These are phyloP conservation scores for Colletotrichum sp. DNA, from an alignment of 2,329 filamentous ascomycete species.

Conservation along the genomic window DNA sequence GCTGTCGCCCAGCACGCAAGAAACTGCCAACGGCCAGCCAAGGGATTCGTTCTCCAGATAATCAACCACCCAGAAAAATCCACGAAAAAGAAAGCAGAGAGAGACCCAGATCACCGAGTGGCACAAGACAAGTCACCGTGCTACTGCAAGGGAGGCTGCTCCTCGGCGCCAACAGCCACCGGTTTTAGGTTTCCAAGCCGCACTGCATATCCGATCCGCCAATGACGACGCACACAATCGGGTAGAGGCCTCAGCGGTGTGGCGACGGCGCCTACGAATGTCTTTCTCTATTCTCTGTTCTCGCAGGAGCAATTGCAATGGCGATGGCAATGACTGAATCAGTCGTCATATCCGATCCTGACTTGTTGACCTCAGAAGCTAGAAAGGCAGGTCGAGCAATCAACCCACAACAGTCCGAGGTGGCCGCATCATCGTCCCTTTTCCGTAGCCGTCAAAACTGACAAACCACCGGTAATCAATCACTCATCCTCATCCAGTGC, in stretches of 20 bases:
- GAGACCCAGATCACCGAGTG: not conserved
- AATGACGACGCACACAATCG: not conserved
- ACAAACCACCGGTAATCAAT: not conserved
- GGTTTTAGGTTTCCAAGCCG: conserved; percentile 6
- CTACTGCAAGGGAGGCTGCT: not conserved
- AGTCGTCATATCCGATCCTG: not conserved
- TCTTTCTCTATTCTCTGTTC: no score
- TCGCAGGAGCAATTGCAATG: not conserved
- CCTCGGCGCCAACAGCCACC: not conserved
- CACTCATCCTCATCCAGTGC: not conserved
- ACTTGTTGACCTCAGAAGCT: not conserved
- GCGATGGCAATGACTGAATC: not conserved
- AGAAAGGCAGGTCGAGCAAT: not conserved
- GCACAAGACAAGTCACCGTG: not conserved
- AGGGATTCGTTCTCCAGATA: not conserved
- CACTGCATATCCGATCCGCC: not conserved
- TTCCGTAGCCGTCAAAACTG: not conserved
- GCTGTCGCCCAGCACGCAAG: not conserved
- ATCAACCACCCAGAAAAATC: not conserved
- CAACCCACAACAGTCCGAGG: not conserved
- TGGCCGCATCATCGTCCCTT: conserved; percentile 1
- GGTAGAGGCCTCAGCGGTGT: not conserved
- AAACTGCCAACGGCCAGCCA: not conserved
- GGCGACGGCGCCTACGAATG: not conserved
- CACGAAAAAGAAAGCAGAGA: not conserved